A percentile compares a stretch with the other conserved stretches of the same genome.
Evolutionary conservation across 2,329 filamentous ascomycete species (phyloP).

Genomic region (Nothophaeocryptopus gaeumannii): DNA sequence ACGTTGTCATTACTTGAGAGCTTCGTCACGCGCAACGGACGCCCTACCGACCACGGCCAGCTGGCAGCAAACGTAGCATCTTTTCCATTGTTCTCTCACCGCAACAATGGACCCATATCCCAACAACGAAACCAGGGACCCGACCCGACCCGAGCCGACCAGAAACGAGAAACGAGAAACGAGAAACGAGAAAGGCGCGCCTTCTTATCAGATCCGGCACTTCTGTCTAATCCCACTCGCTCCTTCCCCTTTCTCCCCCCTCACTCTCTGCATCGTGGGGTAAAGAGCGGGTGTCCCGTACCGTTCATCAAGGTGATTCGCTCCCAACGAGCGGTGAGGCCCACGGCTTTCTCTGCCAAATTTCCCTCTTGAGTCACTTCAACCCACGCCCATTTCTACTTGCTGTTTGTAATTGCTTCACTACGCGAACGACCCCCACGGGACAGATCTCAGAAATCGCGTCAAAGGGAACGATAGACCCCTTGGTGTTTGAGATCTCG

Average conservation of each 20-base stretch:
- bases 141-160: too few relatives aligned
- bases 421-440: slow-evolving; percentile 7
- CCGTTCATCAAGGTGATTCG: slow-evolving; percentile 21
- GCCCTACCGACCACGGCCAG: slow-evolving; percentile 6
- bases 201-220: slow-evolving; percentile 1
- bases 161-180: too few relatives aligned
- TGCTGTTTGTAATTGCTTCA: slow-evolving; percentile 8
- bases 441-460: neutral
- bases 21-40: neutral
- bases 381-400: slow-evolving; percentile 11
- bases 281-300: slow-evolving; percentile 5
- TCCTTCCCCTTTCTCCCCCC: slow-evolving; percentile 7
- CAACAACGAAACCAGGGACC: too few relatives aligned
- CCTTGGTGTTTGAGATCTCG: too few relatives aligned
- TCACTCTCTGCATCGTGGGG: neutral
- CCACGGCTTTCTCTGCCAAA: neutral
- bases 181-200: too few relatives aligned
- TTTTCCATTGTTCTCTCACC: too few relatives aligned
- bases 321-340: slow-evolving; percentile 9
- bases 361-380: slow-evolving; percentile 9
- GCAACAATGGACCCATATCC: too few relatives aligned
- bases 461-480: too few relatives aligned
- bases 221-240: slow-evolving; percentile 8
- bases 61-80: too few relatives aligned
- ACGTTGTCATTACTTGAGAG: slow-evolving; percentile 13